Base-by-base conservation (phyloP, 345 rosid species). In the Geranium rotundifolium region DNA sequence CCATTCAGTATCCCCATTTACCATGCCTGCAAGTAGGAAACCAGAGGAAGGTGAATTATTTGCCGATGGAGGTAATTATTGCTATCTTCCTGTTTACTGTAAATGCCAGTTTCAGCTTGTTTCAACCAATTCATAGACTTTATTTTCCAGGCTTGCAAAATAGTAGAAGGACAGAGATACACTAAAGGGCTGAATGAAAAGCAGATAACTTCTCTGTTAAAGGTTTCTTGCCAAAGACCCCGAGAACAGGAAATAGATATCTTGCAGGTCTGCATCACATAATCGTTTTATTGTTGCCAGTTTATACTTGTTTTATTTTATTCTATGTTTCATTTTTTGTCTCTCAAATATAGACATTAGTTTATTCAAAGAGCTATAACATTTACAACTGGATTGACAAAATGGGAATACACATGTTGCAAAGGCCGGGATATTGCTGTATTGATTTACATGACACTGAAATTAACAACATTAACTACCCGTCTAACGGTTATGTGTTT, bases 21-120 rank as follows among this genome's bases (percentile, higher is more conserved):
- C 99, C 99, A 6, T 95, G 97, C 69, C 97, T 95, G 71, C 95
- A 88, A 83, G 99, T 95, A 57, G 99, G 99, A 73, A 95, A 90
- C 79, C 96, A 95, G 68, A 88, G 82, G 76, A 95, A 90, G 78
- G 97, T 96, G 23, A 95, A 88, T 68, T 95, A 95, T 78, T 81
- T 95, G 67, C 99, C 99, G 13, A 85, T 95, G 99, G 99, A 95
- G 92, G 99, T 93, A 57, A 16, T 63, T 16, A 27, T n/a, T 27
- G 30, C 29, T 46, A 46, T 9, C 52, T 46, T 46, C 52, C 15
- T 46, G 13, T 34, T 34, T 34, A 4, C 41, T 34, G 13, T 46
- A 46, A 46, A 12, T 9, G 16, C 14, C 52, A 14, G 3, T 12
- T 14, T 46, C 52, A 46, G 52, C 12, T 46, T 46, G 52, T 46